Evolutionary conservation across 768 basidiomycete species (phyloP).

Genomic region (Lactarius akahatsu): DNA sequence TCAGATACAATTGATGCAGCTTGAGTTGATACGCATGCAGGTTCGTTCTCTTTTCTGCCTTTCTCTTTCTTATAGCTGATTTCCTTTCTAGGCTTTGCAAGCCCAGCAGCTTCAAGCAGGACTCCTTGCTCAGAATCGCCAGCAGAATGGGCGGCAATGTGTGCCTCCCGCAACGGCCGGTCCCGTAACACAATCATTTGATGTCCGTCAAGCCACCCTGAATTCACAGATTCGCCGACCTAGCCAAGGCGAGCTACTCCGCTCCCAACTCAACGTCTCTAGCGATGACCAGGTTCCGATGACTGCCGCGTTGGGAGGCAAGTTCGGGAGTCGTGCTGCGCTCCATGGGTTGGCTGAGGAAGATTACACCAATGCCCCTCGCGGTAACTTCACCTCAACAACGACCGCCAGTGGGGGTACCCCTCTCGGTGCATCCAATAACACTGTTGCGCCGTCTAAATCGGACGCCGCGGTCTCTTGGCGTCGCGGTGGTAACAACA

Average conservation of each 20-base stretch:
- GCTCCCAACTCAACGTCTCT: constrained; percentile 54
- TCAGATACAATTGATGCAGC: constrained; percentile 83
- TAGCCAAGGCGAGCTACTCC: constrained; percentile 65
- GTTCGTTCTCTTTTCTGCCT: constrained; percentile 40
- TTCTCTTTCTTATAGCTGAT: constrained; percentile 21
- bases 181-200: constrained; percentile 61
- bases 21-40: constrained; percentile 81
- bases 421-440: constrained; percentile 54
- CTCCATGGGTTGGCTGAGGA: constrained; percentile 47
- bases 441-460: constrained; percentile 58
- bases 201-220: constrained; percentile 55
- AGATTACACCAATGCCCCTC: constrained; percentile 30
- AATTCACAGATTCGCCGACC: constrained; percentile 64
- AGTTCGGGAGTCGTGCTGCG: constrained; percentile 64
- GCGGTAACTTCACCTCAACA: constrained; percentile 44
- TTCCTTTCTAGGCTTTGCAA: constrained; percentile 52
- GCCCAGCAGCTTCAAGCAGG: constrained; percentile 77
- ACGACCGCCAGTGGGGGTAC: constrained; percentile 73
- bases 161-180: constrained; percentile 73
- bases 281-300: constrained; percentile 68
- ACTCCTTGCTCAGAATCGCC: constrained; percentile 61
- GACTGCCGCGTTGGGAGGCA: constrained; percentile 77
- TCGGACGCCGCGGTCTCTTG: constrained; percentile 78
- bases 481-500: constrained; percentile 70
- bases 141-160: constrained; percentile 50